phyloP scores from a whole-genome alignment of 768 basidiomycete species.

The Solioccasus polychromus region DNA sequence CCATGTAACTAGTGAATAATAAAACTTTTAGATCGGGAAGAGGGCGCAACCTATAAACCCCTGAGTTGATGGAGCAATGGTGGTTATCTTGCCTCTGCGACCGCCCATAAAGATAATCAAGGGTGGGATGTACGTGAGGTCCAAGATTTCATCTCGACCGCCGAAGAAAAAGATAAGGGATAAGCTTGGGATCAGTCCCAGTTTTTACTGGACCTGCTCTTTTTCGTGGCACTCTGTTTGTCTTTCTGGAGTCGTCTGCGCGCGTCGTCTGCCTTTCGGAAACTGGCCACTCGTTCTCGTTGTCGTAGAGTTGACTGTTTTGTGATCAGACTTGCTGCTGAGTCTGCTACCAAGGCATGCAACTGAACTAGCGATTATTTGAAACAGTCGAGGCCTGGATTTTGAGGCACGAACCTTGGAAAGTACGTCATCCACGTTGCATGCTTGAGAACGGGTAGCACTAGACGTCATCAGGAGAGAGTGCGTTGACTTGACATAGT shows the following conservation, averaged over 20 bases:
- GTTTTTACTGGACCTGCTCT: constrained; percentile 23
- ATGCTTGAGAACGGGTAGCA: constrained; percentile 69
- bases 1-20: too few relatives aligned
- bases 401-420: constrained; percentile 48
- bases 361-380: constrained; percentile 16
- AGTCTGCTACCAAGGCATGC: constrained; percentile 22
- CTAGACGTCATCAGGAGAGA: constrained; percentile 70
- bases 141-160: too few relatives aligned
- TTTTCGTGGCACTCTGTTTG: constrained; percentile 25
- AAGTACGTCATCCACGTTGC: constrained; percentile 72
- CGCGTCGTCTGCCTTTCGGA: constrained; percentile 19
- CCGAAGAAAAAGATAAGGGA: too few relatives aligned
- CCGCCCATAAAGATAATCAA: too few relatives aligned
- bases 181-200: constrained; percentile 20
- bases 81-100: too few relatives aligned
- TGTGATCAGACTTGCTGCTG: constrained; percentile 23
- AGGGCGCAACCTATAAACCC: too few relatives aligned
- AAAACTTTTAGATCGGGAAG: too few relatives aligned
- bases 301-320: constrained; percentile 25
- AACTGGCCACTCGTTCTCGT: constrained; percentile 19
- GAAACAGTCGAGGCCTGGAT: neutral
- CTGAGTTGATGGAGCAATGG: too few relatives aligned
- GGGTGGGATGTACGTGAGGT: too few relatives aligned
- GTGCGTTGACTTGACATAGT: constrained; percentile 65
- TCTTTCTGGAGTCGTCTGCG: constrained; percentile 27